These are phyloP conservation scores for Setaria italica DNA, from an alignment of 202 grass and related monocot genomes.

Conservation along the genomic window DNA sequence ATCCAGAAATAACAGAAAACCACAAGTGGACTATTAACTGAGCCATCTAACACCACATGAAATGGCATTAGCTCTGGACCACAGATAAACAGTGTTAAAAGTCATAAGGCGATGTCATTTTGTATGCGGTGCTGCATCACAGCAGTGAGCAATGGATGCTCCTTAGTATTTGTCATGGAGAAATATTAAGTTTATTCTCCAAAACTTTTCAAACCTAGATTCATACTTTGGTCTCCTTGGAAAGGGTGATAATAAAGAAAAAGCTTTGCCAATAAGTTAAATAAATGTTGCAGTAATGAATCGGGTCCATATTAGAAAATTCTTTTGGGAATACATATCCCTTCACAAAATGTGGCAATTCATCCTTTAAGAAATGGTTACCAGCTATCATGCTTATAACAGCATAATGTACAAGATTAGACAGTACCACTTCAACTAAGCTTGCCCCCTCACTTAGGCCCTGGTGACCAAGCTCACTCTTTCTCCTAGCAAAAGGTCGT, in stretches of 20 bases:
- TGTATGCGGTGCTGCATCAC: neutral
- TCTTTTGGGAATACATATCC: constrained; percentile 8
- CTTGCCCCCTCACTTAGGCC: constrained; percentile 86
- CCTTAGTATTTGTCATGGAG: constrained; percentile 21
- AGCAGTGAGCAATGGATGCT: constrained; percentile 15
- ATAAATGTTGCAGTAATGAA: constrained; percentile 29
- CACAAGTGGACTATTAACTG: neutral
- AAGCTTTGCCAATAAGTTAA: neutral
- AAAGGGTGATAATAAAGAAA: constrained; percentile 25
- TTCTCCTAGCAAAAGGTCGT: constrained; percentile 84
- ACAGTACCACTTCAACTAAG: constrained; percentile 92
- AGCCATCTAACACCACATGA: constrained; percentile 26
- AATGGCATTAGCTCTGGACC: constrained; percentile 28
- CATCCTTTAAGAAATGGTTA: constrained; percentile 16
- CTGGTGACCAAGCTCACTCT: constrained; percentile 68
- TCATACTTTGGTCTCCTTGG: neutral
- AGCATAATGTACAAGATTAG: constrained; percentile 42
- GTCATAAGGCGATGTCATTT: constrained; percentile 2
- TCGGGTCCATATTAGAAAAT: constrained; percentile 9
- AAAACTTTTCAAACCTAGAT: constrained; percentile 1
- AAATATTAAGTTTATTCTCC: neutral
- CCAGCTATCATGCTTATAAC: constrained; percentile 11
- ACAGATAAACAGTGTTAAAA: constrained; percentile 19
- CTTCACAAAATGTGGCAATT: neutral
- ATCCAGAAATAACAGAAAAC: constrained; percentile 16